These are phyloP conservation scores for Puccinia novopanici DNA, from an alignment of 1,284 basidiomycete species.

Conservation along the genomic window DNA sequence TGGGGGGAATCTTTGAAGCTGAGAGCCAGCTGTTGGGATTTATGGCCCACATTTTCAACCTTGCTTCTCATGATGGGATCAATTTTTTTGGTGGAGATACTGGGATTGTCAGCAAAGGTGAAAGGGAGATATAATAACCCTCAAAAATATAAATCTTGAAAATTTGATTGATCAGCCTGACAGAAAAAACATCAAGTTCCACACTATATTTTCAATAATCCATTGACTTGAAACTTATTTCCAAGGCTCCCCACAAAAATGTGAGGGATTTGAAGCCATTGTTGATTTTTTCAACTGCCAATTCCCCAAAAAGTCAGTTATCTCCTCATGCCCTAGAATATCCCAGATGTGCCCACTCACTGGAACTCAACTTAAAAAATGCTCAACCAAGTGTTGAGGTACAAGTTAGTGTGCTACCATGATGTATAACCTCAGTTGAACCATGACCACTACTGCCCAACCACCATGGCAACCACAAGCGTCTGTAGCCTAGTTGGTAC, in stretches of 20 bases:
- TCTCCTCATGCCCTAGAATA: background rate
- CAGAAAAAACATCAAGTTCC: background rate
- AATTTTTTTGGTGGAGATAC: background rate
- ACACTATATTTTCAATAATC: background rate
- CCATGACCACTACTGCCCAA: too few relatives aligned
- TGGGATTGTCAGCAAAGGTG: too few relatives aligned
- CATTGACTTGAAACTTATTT: background rate
- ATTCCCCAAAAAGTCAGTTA: background rate
- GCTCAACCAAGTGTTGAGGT: too few relatives aligned
- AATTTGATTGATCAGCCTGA: background rate
- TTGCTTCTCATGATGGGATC: background rate
- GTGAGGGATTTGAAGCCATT: background rate
- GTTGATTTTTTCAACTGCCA: background rate
- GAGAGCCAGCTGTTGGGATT: background rate
- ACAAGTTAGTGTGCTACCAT: too few relatives aligned
- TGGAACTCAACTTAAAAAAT: conserved; percentile 9
- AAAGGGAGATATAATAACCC: background rate
- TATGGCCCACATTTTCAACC: conserved; percentile 14
- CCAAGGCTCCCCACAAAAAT: background rate
- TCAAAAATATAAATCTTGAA: background rate
- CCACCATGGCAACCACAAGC: too few relatives aligned
- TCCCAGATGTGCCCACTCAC: background rate
- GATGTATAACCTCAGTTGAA: too few relatives aligned
- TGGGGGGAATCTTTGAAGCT: background rate
- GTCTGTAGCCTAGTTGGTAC: too few relatives aligned